Conservation (phyloP, 176 grass and related monocot genomes). For the Elymus sibiricus region DNA sequence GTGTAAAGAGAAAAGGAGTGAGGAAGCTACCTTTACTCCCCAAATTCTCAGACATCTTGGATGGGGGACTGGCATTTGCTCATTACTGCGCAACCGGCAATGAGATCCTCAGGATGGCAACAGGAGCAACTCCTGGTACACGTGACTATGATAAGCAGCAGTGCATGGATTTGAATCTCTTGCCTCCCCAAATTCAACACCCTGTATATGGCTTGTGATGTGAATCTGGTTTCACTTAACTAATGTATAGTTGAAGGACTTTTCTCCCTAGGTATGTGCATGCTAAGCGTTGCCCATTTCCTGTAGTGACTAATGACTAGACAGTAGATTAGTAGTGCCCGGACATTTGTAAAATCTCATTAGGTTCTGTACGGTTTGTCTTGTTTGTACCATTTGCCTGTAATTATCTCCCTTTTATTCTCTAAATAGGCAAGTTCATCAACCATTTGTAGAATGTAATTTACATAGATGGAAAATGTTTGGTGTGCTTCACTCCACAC, state of each 20-base stretch:
- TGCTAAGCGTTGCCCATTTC: conserved; percentile 17
- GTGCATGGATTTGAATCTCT: conserved; percentile 72
- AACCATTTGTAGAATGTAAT: not conserved
- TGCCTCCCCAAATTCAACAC: conserved; percentile 61
- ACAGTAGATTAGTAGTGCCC: not conserved
- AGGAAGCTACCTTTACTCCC: conserved; percentile 47
- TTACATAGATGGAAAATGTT: not conserved
- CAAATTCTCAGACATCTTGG: conserved; percentile 53
- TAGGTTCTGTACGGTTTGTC: not conserved
- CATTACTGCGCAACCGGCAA: conserved; percentile 80
- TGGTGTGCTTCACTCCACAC: not conserved
- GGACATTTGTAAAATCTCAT: not conserved
- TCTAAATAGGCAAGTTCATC: conserved; percentile 9
- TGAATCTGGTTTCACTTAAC: not conserved
- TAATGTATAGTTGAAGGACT: conserved; percentile 31
- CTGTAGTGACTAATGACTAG: not conserved
- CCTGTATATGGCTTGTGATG: conserved; percentile 58
- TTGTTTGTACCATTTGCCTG: conserved; percentile 7
- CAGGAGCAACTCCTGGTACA: conserved; percentile 78
- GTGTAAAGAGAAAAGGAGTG: conserved; percentile 23
- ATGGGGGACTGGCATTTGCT: conserved; percentile 73
- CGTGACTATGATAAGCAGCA: conserved; percentile 76
- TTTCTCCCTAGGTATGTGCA: conserved; percentile 32
- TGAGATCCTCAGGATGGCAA: conserved; percentile 69
- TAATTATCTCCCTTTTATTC: conserved; percentile 16